Evolutionary conservation across 305 asterid species (phyloP).

Genomic region (Rubia tinctorum): DNA sequence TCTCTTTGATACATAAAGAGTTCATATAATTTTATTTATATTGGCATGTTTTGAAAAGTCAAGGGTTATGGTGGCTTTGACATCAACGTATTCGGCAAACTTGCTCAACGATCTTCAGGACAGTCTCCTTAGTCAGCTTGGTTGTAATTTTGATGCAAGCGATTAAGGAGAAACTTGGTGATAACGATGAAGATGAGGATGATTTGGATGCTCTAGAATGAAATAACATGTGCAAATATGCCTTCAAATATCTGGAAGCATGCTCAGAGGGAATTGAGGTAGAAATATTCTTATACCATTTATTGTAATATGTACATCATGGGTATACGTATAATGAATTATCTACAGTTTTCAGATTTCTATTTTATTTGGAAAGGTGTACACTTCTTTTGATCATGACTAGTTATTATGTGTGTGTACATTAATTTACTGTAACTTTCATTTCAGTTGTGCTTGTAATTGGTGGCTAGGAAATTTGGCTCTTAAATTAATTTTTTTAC

Average conservation of each 20-base stretch:
- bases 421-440: background rate
- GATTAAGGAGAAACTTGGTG: conserved; percentile 97
- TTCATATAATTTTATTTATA: too few species aligned
- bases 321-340: conserved; percentile 1
- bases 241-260: conserved; percentile 96
- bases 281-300: background rate
- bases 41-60: too few species aligned
- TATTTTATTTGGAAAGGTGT: background rate
- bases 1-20: too few species aligned
- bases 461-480: background rate
- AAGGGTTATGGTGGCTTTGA: too few species aligned
- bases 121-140: too few species aligned
- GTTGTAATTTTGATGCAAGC: conserved; percentile 83
- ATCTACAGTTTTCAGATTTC: background rate
- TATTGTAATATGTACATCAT: background rate
- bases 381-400: background rate
- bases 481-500: too few species aligned
- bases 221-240: conserved; percentile 96
- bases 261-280: conserved; percentile 95
- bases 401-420: background rate
- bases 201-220: conserved; percentile 91
- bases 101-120: too few species aligned
- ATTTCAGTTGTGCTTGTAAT: background rate
- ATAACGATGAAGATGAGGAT: conserved; percentile 97
- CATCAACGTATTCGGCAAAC: too few species aligned